Evolutionary conservation across 163 green algal species (phyloP).

Genomic region (Chlorella variabilis): DNA sequence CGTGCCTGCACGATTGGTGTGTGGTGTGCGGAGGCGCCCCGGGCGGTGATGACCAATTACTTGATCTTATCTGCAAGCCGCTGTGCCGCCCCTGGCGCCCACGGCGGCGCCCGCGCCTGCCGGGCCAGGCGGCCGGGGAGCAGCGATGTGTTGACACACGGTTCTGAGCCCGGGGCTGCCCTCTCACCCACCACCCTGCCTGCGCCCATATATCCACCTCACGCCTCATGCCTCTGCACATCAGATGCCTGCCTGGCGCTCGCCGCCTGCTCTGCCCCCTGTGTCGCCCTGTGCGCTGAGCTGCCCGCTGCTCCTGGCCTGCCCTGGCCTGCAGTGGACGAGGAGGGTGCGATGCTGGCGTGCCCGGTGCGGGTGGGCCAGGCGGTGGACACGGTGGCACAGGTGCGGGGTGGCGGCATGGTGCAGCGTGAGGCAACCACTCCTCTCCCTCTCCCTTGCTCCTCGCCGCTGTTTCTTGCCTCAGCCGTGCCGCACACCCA

Average conservation of each 20-base stretch:
- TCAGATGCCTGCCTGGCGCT: too few species aligned
- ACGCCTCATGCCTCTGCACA: background rate
- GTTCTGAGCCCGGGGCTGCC: conserved; percentile 15
- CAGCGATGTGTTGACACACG: conserved; percentile 18
- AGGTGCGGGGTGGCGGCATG: too few species aligned
- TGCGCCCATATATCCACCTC: background rate
- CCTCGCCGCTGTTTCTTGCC: too few species aligned
- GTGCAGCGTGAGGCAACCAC: too few species aligned
- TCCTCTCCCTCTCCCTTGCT: too few species aligned
- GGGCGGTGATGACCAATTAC: background rate
- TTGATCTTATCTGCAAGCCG: background rate
- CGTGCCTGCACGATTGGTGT: too few species aligned
- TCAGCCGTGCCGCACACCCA: too few species aligned
- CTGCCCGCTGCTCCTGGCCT: too few species aligned
- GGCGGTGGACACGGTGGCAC: conserved; percentile 95
- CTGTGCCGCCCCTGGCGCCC: background rate
- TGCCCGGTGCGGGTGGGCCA: conserved; percentile 90
- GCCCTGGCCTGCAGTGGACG: conserved; percentile 77
- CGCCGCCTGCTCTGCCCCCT: too few species aligned
- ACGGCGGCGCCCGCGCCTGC: background rate
- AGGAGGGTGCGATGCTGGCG: conserved; percentile 84
- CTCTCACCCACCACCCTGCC: background rate
- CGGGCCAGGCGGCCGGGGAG: conserved; percentile 9
- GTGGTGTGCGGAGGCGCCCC: too few species aligned
- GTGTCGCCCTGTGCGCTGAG: too few species aligned